Base-by-base conservation (phyloP, 306 rosid genomes). In the Quercus agrifolia region DNA sequence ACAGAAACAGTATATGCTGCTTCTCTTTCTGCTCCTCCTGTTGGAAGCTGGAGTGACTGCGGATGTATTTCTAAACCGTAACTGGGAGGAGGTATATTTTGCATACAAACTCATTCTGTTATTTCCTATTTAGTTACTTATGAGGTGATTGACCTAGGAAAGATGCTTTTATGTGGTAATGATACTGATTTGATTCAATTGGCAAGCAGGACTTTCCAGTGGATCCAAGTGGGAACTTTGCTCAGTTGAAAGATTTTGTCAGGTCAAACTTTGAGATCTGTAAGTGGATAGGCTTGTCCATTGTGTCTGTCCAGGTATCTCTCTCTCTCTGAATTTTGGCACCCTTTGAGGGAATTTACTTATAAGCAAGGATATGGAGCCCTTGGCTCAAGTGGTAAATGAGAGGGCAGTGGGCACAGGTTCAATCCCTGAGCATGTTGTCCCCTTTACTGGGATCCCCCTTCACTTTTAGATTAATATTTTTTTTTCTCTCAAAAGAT, bases 151-250 rank as follows among this genome's bases (percentile, higher is more conserved):
- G 38, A 18, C 62, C 56, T 28, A 17, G 49, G 68, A 44, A 51
- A 4, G 20, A 35, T 63, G 35, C 35, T 30, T 13, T 75, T 57
- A 38, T 33, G 52, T 54, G 70, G 69, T 73, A 63, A 13, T 61
- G 58, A 46, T 30, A 59, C 57, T 86, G 49, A 25, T 70, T 56
- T 64, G 38, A 56, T 82, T 35, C 12, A 57, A 81, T 68, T 54
- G 21, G 81, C 62, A 64, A 62, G 74, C 89, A 90, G 96, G 98
- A 90, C 90, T 94, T 94, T 82, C 94, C 96, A 51, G 67, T 62
- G 74, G 97, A 94, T 74, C 94, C 94, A 56, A 81, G 88, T 0
- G 94, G 96, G 80, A 85, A 71, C 80, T 89, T 94, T 68, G 87
- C 85, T 52, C 86, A 74, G 83, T 87, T 94, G 84, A 90, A 86